Evolutionary conservation across 768 basidiomycete genomes (phyloP).

Genomic region (Russula olivacea): DNA sequence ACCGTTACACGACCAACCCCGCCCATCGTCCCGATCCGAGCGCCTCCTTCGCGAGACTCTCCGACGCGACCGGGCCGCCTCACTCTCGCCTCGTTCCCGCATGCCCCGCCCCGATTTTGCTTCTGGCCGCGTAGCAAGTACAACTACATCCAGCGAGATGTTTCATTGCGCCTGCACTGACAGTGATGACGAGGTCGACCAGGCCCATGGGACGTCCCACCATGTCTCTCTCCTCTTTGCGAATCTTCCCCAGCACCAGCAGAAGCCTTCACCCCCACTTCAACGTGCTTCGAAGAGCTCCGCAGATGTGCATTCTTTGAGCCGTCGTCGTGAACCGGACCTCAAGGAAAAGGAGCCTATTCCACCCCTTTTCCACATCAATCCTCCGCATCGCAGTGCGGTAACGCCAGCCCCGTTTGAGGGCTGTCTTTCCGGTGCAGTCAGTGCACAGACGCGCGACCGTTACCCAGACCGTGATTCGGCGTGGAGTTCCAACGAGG

Average conservation of each 20-base stretch:
- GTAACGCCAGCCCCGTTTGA: conserved; percentile 50
- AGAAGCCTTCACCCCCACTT: conserved; percentile 10
- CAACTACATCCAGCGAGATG: conserved; percentile 20
- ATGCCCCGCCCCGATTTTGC: conserved; percentile 17
- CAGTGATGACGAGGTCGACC: conserved; percentile 31
- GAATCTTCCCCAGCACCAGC: conserved; percentile 14
- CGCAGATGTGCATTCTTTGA: conserved; percentile 21
- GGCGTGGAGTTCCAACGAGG: conserved; percentile 24
- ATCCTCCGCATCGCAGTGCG: conserved; percentile 44
- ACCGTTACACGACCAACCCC: conserved; percentile 26
- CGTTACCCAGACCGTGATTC: conserved; percentile 21
- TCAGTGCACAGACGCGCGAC: conserved; percentile 26
- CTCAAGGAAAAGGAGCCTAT: conserved; percentile 26
- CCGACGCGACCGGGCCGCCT: conserved; percentile 38
- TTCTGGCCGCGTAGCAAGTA: conserved; percentile 16
- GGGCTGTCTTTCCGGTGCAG: conserved; percentile 38
- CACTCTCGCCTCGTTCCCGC: conserved; percentile 26
- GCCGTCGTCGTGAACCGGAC: conserved; percentile 20
- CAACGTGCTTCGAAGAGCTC: conserved; percentile 23
- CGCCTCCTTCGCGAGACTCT: conserved; percentile 53
- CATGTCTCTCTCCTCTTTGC: conserved; percentile 30
- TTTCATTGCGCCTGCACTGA: conserved; percentile 26
- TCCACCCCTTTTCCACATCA: neutral
- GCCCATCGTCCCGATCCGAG: conserved; percentile 49
- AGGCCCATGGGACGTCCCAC: conserved; percentile 30